Evolutionary conservation across 1,284 basidiomycete species (phyloP).

Genomic region (Ustilago vetiveriae): DNA sequence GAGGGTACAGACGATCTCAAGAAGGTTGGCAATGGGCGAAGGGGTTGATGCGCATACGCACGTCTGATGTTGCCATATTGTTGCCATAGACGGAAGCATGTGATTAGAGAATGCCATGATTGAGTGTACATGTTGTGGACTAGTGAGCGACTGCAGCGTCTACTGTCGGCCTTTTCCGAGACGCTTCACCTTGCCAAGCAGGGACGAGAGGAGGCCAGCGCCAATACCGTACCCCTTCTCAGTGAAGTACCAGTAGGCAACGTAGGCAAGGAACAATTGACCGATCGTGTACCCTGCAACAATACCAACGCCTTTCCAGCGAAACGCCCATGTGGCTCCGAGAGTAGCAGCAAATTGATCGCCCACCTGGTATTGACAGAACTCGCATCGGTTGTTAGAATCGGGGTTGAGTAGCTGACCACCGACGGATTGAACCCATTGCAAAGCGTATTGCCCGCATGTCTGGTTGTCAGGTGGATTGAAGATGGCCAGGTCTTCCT

Average conservation of each 20-base stretch:
- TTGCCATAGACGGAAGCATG: too few relatives aligned
- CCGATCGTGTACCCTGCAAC: conserved; percentile 45
- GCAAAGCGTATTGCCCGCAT: conserved; percentile 51
- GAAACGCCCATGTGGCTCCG: conserved; percentile 46
- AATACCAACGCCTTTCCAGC: conserved; percentile 54
- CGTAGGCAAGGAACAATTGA: conserved; percentile 39
- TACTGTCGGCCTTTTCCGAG: conserved; percentile 21
- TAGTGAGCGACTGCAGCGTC: background rate
- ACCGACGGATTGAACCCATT: conserved; percentile 39
- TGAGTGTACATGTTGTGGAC: too few relatives aligned
- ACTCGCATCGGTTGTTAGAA: conserved; percentile 36
- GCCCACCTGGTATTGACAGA: conserved; percentile 49
- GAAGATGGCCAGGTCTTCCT: conserved; percentile 52
- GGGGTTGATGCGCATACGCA: too few relatives aligned
- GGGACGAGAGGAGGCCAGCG: conserved; percentile 11
- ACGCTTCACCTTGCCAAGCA: conserved; percentile 19
- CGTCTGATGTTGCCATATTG: too few relatives aligned
- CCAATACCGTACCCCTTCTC: conserved; percentile 47
- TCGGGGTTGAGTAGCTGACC: conserved; percentile 47
- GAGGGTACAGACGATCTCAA: too few relatives aligned
- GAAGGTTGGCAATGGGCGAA: too few relatives aligned
- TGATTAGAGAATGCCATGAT: too few relatives aligned
- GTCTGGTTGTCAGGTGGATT: conserved; percentile 48
- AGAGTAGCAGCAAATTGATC: conserved; percentile 48
- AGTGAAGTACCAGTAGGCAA: conserved; percentile 52